These are phyloP conservation scores for Cladosporium halotolerans DNA, from an alignment of 2,329 filamentous ascomycete species.

Conservation along the genomic window DNA sequence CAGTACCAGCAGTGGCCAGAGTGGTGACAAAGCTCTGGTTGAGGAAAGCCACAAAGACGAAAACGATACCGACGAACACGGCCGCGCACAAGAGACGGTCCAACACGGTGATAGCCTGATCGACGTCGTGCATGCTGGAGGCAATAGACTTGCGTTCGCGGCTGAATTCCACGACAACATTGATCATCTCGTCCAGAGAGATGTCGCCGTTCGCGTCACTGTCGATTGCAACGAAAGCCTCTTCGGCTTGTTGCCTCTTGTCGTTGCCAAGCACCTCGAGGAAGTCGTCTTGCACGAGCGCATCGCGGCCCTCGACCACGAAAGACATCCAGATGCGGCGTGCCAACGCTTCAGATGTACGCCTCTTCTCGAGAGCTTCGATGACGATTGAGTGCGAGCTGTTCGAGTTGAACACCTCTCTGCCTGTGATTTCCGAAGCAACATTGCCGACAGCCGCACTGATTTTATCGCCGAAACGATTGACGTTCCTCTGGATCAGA, in stretches of 20 bases:
- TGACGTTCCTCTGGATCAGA: constrained; percentile 58
- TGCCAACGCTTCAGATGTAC: constrained; percentile 85
- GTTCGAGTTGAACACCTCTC: constrained; percentile 89
- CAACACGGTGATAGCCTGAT: constrained; percentile 85
- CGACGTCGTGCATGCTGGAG: constrained; percentile 94
- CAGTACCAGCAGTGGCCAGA: constrained; percentile 82
- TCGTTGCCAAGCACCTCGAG: constrained; percentile 75
- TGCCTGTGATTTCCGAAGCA: constrained; percentile 89
- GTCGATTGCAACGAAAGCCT: constrained; percentile 76
- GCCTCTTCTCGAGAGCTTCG: constrained; percentile 77
- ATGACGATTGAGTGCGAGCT: constrained; percentile 85
- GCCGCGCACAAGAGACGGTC: constrained; percentile 79
- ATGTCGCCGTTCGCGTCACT: constrained; percentile 89
- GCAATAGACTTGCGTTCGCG: constrained; percentile 82
- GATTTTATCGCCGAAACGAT: constrained; percentile 84
- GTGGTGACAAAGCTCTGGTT: constrained; percentile 79
- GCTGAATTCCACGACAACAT: constrained; percentile 76
- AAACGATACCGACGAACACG: constrained; percentile 68
- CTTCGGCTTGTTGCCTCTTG: constrained; percentile 71
- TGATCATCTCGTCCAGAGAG: constrained; percentile 88
- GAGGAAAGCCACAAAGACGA: constrained; percentile 68
- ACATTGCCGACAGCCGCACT: constrained; percentile 90
- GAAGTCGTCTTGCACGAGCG: constrained; percentile 74
- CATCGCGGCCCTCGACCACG: constrained; percentile 80
- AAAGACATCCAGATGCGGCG: constrained; percentile 97